phyloP scores from a whole-genome alignment of 176 grass and related monocot genomes.

The Thalia dealbata region DNA sequence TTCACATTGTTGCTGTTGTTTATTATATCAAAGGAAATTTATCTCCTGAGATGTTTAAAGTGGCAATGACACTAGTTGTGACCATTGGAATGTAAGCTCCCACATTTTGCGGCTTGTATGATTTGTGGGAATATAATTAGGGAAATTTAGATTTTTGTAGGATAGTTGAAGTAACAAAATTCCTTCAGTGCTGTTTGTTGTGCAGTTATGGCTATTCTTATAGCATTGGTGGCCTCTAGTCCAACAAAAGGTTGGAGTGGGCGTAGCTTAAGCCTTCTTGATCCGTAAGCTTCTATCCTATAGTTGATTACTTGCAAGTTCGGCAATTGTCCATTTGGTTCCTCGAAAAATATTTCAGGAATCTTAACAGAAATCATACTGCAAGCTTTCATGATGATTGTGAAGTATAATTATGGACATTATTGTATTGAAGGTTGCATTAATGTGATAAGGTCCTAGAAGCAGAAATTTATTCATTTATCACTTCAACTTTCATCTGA shows the following conservation, averaged over 20 bases:
- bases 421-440: not conserved
- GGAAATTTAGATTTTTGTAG: not conserved
- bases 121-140: not conserved
- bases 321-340: not conserved
- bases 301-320: not conserved
- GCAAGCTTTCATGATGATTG: no score
- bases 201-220: constrained; percentile 70
- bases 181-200: constrained; percentile 67
- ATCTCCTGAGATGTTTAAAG: constrained; percentile 84
- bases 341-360: no score
- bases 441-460: not conserved
- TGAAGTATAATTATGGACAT: not conserved
- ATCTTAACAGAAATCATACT: no score
- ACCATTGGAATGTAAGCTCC: constrained; percentile 73
- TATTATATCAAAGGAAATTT: constrained; percentile 95
- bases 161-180: not conserved
- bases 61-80: constrained; percentile 93
- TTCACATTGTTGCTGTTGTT: constrained; percentile 92
- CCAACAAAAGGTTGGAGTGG: constrained; percentile 99
- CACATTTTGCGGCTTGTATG: not conserved
- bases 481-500: no score
- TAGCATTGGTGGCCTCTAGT: constrained; percentile 94
- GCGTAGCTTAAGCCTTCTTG: constrained; percentile 97
- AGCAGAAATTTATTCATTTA: not conserved
- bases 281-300: constrained; percentile 60